Percentiles rank a stretch among this genome's conserved stretches.
Conservation (phyloP, 2,329 filamentous ascomycete genomes). For the Exutisphaerella laricina region DNA sequence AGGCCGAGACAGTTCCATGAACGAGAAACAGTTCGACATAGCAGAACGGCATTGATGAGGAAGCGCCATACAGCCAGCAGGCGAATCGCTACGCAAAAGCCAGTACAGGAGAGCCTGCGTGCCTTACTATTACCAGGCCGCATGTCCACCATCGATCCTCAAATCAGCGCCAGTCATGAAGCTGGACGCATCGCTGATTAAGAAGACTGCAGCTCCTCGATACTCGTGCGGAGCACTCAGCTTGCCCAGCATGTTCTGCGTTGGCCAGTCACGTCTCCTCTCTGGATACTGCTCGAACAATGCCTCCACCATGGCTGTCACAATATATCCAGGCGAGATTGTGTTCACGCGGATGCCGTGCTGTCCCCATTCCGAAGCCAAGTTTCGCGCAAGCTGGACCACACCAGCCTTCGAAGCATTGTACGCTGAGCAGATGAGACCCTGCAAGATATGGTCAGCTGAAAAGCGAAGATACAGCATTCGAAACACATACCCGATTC, state of each 20-base stretch:
- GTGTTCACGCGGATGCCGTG: conserved; percentile 72
- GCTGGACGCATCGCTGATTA: conserved; percentile 40
- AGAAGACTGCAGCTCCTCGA: conserved; percentile 36
- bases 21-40: no score
- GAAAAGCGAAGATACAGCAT: not conserved
- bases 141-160: conserved; percentile 51
- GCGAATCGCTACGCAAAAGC: not conserved
- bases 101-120: no score
- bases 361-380: conserved; percentile 67
- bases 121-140: conserved; percentile 49
- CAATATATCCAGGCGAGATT: conserved; percentile 73
- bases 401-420: conserved; percentile 73
- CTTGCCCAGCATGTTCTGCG: conserved; percentile 72
- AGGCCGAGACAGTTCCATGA: conserved; percentile 7
- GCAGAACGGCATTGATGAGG: conserved; percentile 4
- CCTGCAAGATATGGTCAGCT: conserved; percentile 39
- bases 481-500: conserved; percentile 51
- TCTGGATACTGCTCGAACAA: conserved; percentile 74
- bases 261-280: conserved; percentile 61
- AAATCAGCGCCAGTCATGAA: conserved; percentile 54
- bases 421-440: conserved; percentile 63
- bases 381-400: conserved; percentile 63
- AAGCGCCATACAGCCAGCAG: not conserved
- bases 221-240: conserved; percentile 36
- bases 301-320: conserved; percentile 75